Conservation (phyloP, 805 yeast genomes). For the Pichia membranifaciens region DNA sequence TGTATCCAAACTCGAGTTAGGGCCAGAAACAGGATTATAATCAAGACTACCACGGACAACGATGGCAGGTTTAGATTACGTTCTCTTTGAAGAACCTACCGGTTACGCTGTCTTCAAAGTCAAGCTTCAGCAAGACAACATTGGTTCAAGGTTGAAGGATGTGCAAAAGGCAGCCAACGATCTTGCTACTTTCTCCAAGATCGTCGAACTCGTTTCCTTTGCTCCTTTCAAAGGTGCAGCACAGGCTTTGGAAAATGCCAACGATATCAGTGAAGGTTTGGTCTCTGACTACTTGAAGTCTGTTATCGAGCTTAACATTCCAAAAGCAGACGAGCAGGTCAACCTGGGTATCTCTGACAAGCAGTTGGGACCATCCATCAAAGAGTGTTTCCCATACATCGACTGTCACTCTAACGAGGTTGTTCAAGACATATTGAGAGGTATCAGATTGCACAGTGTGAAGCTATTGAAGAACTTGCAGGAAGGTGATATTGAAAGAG, state of each 20-base stretch:
- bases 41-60: not conserved
- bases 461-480: conserved; percentile 88
- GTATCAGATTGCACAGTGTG: conserved; percentile 84
- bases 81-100: conserved; percentile 96
- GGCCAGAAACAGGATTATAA: too few species aligned
- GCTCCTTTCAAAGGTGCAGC: conserved; percentile 99
- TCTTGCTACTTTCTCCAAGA: conserved; percentile 79
- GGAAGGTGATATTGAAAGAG: conserved; percentile 94
- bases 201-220: conserved; percentile 88
- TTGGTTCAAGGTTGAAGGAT: conserved; percentile 86
- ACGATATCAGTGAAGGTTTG: conserved; percentile 94
- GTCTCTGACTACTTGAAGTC: conserved; percentile 90
- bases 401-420: conserved; percentile 89
- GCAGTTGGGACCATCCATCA: conserved; percentile 93
- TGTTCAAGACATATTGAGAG: conserved; percentile 92
- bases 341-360: conserved; percentile 87
- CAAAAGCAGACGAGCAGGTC: conserved; percentile 67
- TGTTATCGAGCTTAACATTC: conserved; percentile 83
- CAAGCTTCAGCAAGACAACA: conserved; percentile 85
- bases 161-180: conserved; percentile 89
- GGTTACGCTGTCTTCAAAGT: conserved; percentile 97
- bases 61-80: conserved; percentile 78
- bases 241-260: conserved; percentile 97
- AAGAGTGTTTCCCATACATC: conserved; percentile 81
- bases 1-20: not conserved